These are phyloP conservation scores for Ilex aquifolium DNA, from an alignment of 257 asterid genomes.

Conservation along the genomic window DNA sequence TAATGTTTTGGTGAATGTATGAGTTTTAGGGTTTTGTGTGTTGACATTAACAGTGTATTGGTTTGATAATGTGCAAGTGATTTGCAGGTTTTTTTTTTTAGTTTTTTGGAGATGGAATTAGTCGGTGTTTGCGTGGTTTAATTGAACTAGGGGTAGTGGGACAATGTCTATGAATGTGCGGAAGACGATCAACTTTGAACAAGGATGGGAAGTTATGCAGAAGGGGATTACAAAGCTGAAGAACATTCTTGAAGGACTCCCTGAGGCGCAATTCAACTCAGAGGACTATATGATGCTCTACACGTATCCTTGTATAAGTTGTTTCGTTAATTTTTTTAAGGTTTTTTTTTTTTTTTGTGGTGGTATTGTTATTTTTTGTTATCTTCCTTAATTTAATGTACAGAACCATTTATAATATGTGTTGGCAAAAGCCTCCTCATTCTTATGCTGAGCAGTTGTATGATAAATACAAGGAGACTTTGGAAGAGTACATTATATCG, in stretches of 20 bases:
- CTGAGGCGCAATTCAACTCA: slow-evolving; percentile 84
- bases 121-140: slow-evolving; percentile 17
- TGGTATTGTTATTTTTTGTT: slow-evolving; percentile 13
- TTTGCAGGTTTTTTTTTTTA: slow-evolving; percentile 6
- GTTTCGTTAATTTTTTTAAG: not conserved
- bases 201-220: slow-evolving; percentile 95
- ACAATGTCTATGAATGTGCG: slow-evolving; percentile 66
- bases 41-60: too few species aligned
- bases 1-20: not conserved
- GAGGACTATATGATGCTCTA: slow-evolving; percentile 94
- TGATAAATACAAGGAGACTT: slow-evolving; percentile 79
- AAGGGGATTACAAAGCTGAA: slow-evolving; percentile 80
- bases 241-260: slow-evolving; percentile 78
- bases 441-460: slow-evolving; percentile 94
- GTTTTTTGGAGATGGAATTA: slow-evolving; percentile 14
- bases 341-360: slow-evolving; percentile 6
- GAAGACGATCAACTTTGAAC: slow-evolving; percentile 72
- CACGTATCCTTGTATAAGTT: slow-evolving; percentile 49
- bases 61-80: not conserved
- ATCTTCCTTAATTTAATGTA: slow-evolving; percentile 19
- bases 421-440: slow-evolving; percentile 96
- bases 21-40: not conserved
- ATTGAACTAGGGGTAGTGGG: slow-evolving; percentile 11
- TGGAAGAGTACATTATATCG: slow-evolving; percentile 69
- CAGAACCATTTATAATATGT: slow-evolving; percentile 97